Evolutionary conservation across 768 basidiomycete species (phyloP).

Genomic region (Russula olivacea): DNA sequence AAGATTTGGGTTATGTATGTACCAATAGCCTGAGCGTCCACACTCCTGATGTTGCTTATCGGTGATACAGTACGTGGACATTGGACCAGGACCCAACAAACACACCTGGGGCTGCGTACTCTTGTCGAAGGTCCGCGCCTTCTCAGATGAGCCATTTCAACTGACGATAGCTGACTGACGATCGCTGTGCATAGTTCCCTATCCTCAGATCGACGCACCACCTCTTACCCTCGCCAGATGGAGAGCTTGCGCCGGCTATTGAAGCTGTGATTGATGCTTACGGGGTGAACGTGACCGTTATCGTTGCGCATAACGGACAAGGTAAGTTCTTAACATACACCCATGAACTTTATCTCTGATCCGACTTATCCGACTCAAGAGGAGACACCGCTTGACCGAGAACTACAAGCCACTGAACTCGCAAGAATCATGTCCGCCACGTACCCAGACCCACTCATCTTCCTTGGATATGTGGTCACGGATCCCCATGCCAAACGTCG

Average conservation of each 20-base stretch:
- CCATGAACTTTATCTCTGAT: neutral
- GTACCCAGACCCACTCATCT: constrained; percentile 69
- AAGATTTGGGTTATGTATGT: constrained; percentile 77
- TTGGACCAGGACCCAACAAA: constrained; percentile 81
- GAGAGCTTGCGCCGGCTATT: constrained; percentile 86
- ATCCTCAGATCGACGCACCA: constrained; percentile 84
- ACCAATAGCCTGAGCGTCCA: too few species aligned
- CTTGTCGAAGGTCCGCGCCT: constrained; percentile 57
- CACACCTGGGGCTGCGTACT: constrained; percentile 89
- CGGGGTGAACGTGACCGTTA: constrained; percentile 69
- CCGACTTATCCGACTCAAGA: constrained; percentile 40
- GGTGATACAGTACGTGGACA: constrained; percentile 63
- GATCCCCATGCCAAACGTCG: constrained; percentile 57
- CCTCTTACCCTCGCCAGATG: constrained; percentile 77
- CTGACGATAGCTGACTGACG: neutral
- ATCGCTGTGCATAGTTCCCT: constrained; percentile 54
- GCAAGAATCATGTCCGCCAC: constrained; percentile 70
- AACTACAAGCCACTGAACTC: constrained; percentile 75
- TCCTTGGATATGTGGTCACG: constrained; percentile 78
- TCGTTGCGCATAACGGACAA: constrained; percentile 92
- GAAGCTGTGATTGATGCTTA: constrained; percentile 78
- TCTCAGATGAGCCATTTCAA: neutral
- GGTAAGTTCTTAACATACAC: constrained; percentile 38
- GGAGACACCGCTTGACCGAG: constrained; percentile 83
- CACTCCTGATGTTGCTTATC: constrained; percentile 1